phyloP scores from a whole-genome alignment of 2,329 filamentous ascomycete genomes.

The Pseudocercospora macadamiae region DNA sequence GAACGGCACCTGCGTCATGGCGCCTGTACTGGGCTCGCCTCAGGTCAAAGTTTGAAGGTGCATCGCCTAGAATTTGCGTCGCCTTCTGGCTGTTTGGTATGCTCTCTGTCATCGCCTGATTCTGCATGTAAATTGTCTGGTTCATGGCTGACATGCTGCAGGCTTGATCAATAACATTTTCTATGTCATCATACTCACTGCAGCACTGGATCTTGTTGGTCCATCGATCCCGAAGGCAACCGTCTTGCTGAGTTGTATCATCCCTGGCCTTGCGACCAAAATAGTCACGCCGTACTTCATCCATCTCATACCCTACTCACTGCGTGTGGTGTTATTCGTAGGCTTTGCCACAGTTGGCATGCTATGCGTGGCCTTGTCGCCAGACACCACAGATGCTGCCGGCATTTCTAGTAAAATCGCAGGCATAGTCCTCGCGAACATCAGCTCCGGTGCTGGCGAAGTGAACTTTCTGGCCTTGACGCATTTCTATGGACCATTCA shows the following conservation, averaged over 20 bases:
- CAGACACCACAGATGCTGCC: conserved; percentile 46
- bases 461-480: conserved; percentile 88
- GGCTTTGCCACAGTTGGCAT: conserved; percentile 79
- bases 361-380: conserved; percentile 83
- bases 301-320: conserved; percentile 77
- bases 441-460: conserved; percentile 86
- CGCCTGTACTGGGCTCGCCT: conserved; percentile 67
- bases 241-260: conserved; percentile 88
- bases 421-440: conserved; percentile 81
- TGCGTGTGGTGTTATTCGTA: conserved; percentile 75
- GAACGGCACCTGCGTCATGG: conserved; percentile 13
- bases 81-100: conserved; percentile 96
- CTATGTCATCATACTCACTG: conserved; percentile 94
- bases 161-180: conserved; percentile 95
- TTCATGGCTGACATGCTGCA: conserved; percentile 40
- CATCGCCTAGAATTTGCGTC: conserved; percentile 70
- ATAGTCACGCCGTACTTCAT: conserved; percentile 86
- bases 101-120: conserved; percentile 20
- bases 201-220: conserved; percentile 92
- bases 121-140: neutral
- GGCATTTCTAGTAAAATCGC: conserved; percentile 74
- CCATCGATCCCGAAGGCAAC: conserved; percentile 83
- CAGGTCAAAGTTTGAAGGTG: conserved; percentile 63
- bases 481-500: conserved; percentile 87
- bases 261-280: conserved; percentile 77